Base-by-base conservation (phyloP, 2,329 filamentous ascomycete species). In the Myriosclerotinia duriaeana region DNA sequence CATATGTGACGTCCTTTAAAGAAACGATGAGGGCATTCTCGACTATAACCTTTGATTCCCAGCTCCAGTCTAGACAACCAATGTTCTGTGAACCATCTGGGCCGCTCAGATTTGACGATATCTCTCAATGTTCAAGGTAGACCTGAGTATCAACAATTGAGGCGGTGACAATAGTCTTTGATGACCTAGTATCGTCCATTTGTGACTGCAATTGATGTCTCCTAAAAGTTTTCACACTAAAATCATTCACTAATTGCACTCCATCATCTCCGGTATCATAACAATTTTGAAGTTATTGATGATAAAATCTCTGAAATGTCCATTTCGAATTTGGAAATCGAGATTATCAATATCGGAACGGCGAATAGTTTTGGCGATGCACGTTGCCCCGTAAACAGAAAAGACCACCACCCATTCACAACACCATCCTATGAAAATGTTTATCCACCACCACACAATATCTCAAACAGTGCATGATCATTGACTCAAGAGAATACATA, bases 321-420 rank as follows among this genome's bases (percentile, higher is more conserved):
- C 20, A 46, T 59, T 46, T 34, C 17, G 22, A 46, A 46, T 17
- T 42, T 60, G 30, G 30, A 50, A 38, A 60, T 60, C n/a, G n/a
- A 38, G 30, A 38, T 50, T 60, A 44, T 60, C 38, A 42, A 58
- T 12, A 34, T 44, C 58, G 58, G 58, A 61, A 38, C 58, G 58
- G 58, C 44, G 44, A 50, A 61, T 50, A 26, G 58, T 61, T 61
- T 55, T 40, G 22, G 22, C 53, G 44, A 59, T 59, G 63, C 40
- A 56, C 53, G 63, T 65, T 65, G 63, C 63, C 63, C 63, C 40
- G 63, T 65, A 58, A 65, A 61, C 58, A 65, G 53, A 50, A 59
- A 65, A 65, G 50, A 15, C 15, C n/a, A 15, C 15, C n/a, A 50
- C 48, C 64, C 55, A 56, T 38, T 61, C 58, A 61, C 58, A 61